Evolutionary conservation across 148 eudicot genomes (phyloP).

Genomic region (Vaccinium corymbosum): DNA sequence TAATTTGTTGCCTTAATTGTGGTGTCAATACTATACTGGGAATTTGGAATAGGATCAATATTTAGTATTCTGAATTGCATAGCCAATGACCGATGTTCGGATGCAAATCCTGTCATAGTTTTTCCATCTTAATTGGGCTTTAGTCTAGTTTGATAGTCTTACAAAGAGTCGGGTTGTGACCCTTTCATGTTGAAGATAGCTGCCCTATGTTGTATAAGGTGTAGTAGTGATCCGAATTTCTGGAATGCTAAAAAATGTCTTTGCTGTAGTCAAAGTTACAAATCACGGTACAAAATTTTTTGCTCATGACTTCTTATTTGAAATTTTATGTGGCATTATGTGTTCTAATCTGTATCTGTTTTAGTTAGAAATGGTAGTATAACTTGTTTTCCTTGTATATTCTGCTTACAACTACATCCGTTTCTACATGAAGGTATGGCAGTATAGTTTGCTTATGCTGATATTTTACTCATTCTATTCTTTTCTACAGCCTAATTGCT

Average conservation of each 20-base stretch:
- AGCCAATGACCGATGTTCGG: background rate
- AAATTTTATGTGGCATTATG: background rate
- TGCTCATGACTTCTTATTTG: background rate
- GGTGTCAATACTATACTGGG: background rate
- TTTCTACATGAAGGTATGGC: background rate
- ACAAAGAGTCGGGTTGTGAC: background rate
- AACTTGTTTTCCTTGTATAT: background rate
- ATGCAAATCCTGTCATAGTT: background rate
- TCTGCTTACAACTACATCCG: background rate
- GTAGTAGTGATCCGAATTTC: background rate
- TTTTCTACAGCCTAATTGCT: constrained; percentile 89
- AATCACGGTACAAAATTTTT: background rate
- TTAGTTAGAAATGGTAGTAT: background rate
- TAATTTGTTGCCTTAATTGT: background rate
- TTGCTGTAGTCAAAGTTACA: background rate
- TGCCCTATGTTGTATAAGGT: background rate
- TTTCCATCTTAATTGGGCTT: background rate
- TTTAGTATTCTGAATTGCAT: background rate
- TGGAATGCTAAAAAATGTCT: background rate
- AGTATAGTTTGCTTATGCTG: background rate
- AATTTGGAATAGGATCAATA: background rate
- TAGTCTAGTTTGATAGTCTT: background rate
- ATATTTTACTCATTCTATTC: background rate
- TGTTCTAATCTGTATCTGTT: background rate
- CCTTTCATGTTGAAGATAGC: background rate